Evolutionary conservation across 2,329 filamentous ascomycete species (phyloP), one percentile per base, ranked within the genome.

Genomic region (Colletotrichum horii): DNA sequence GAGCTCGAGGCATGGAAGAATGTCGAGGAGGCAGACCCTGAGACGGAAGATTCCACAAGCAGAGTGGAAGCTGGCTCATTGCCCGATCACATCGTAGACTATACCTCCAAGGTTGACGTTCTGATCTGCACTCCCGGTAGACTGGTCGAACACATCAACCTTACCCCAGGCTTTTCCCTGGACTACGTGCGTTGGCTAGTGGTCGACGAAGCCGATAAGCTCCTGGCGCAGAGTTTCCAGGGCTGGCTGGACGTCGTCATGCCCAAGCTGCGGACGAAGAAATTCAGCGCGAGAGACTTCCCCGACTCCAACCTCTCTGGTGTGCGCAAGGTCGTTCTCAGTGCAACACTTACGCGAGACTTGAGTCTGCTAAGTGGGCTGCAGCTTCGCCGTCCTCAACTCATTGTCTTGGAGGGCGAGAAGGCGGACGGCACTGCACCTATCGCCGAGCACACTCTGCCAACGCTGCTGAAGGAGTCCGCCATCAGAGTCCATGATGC

Each of bases 61-160:
- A 70, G 38, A 36, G 56, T 66, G 8, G 32, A 66, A 14, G 60
- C 61, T 16, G 76, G 77, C 73, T 83, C 69, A 52, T 86, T 93
- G 22, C 89, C 89, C 0, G 88, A 91, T 64, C 92, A 97, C 82
- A 88, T 96, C 34, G 88, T 91, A 38, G 87, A 88, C 32, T 93
- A 91, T 81, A 87, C 86, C 4, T 95, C 95, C 4, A 95, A 93
- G 78, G 92, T 98, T 5, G 96, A 98, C 82, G 91, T 98, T 38
- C 89, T 99, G 30, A 94, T 98, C 66, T 97, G 95, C 83, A 98
- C 96, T 0, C 96, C 96, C 1, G 97, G 97, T 75, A 92, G 96
- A 77, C 90, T 98, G 1, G 95, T 98, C 6, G 96, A 98, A 80
- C 96, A 98, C 83, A 90, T 98, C 66, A 93, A 94, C 77, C 93